phyloP scores from a whole-genome alignment of 768 basidiomycete species.

The Panaeolus papilionaceus region DNA sequence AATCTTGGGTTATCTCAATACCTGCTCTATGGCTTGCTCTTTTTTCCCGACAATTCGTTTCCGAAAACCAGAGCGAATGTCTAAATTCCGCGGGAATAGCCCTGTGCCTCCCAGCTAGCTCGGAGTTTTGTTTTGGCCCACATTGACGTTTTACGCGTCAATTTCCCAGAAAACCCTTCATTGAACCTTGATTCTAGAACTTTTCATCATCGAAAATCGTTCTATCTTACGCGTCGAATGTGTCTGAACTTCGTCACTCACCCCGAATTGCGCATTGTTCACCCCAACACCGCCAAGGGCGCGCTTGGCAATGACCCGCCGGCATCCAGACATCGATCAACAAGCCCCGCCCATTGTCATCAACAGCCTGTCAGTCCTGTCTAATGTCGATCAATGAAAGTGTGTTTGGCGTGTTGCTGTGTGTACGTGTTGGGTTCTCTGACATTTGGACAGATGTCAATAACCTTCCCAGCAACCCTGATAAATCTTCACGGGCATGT shows the following conservation, averaged over 20 bases:
- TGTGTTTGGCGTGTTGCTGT: constrained; percentile 13
- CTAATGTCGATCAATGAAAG: constrained; percentile 12
- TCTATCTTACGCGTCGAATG: neutral
- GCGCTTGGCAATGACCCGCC: constrained; percentile 9
- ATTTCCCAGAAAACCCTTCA: neutral
- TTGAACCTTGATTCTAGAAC: neutral
- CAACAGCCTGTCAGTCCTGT: constrained; percentile 11
- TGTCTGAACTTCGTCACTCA: neutral
- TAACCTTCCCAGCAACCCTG: constrained; percentile 1
- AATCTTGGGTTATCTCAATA: neutral
- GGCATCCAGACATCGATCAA: constrained; percentile 10
- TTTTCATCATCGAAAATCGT: neutral
- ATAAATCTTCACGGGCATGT: constrained; percentile 7
- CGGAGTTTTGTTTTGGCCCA: neutral
- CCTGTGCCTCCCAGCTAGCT: neutral
- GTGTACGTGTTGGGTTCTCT: constrained; percentile 8
- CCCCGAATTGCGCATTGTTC: neutral
- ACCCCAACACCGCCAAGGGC: constrained; percentile 7
- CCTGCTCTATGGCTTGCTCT: neutral
- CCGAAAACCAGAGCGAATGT: neutral
- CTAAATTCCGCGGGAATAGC: neutral
- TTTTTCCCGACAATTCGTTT: neutral
- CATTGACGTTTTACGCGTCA: neutral
- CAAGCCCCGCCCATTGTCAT: constrained; percentile 14
- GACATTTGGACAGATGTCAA: constrained; percentile 11